Evolutionary conservation across 2,329 filamentous ascomycete genomes (phyloP), one percentile per base, ranked within the genome.

Genomic region (Fusarium keratoplasticum): DNA sequence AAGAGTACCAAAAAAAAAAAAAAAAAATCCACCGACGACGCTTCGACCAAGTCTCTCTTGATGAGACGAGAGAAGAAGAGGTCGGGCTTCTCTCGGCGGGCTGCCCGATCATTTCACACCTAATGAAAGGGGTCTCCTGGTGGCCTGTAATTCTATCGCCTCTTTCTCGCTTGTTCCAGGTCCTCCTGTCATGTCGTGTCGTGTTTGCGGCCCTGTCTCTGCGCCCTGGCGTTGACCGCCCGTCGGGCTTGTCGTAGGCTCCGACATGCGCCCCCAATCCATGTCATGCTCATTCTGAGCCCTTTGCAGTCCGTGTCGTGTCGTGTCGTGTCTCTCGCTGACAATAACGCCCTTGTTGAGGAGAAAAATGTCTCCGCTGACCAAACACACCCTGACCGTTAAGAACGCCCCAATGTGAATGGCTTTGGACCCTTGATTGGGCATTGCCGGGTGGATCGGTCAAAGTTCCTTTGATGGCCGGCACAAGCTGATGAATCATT

Each of bases 401-500:
- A 35, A 35, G 16, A 35, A 62, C 55, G 71, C 65, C 63, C 64
- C 44, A 63, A 66, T 73, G 47, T 64, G 71, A 54, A 52, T 40
- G 29, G 25, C 44, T 36, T 10, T 29, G 25, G 36, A 67, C 22
- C 47, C 20, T 18, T 69, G 73, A 75, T 74, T 75, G 67, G 70
- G 6, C 47, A 59, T 59, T 62, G 66, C 40, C 61, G 73, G 70
- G 47, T 71, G 72, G 73, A 68, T 57, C 70, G 27, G 62, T 69
- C 66, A 71, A 71, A 69, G 70, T 58, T 70, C 57, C 54, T 67
- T 47, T 62, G 69, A 74, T 72, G 72, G 31, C 61, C 40, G 55
- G 67, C 64, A 60, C 52, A 61, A 36, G 70, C 70, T 75, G 73
- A 75, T 75, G 73, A 75, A 75, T 75, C 73, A 75, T 71, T 72